Evolutionary conservation across 2,329 filamentous ascomycete species (phyloP), one percentile per base, ranked within the genome.

Genomic region (Fusarium subtropicale): DNA sequence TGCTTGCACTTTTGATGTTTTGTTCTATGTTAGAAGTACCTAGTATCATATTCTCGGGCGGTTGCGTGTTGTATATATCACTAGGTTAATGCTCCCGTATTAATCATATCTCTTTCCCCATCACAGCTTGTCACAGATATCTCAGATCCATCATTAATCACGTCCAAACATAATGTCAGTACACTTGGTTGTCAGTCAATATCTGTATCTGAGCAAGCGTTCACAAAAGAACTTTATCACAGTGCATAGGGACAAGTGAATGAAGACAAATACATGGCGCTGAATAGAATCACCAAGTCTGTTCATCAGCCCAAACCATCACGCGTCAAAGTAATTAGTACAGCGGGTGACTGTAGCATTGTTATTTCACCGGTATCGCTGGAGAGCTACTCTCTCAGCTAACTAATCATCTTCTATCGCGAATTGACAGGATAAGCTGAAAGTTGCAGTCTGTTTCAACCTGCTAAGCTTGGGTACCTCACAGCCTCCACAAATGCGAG

Each of bases 271-370:
- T 9, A 5, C 4, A 39, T 22, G n/a, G 12, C 20, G 3, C 9
- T 16, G 20, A 16, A 42, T 10, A 16, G 20, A 13, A 6, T 11
- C 13, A 10, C 9, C 13, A 16, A 24, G 6, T 20, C 0, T 20
- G 9, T 20, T 38, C n/a, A 12, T 12, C 1, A 38, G 2, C 11
- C 18, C 18, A 20, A 11, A 20, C 7, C 10, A 7, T 2, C 13
- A 5, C 10, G n/a, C 5, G n/a, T 12, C 6, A 11, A 1, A 20
- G 36, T 7, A 13, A 2, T 20, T 6, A 20, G 1, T 7, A n/a
- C 3, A 20, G 11, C 5, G n/a, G 2, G 3, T 38, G 3, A 7
- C 4, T 9, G 5, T 7, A 11, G 3, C 20, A 2, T 38, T 7
- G n/a, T n/a, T 20, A 3, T 12, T 38, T 3, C 1, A 38, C n/a